Percentiles rank a stretch among this genome's conserved stretches.
Evolutionary conservation across 441 rosid genomes (phyloP).

Genomic region (Erysimum pusillum): DNA sequence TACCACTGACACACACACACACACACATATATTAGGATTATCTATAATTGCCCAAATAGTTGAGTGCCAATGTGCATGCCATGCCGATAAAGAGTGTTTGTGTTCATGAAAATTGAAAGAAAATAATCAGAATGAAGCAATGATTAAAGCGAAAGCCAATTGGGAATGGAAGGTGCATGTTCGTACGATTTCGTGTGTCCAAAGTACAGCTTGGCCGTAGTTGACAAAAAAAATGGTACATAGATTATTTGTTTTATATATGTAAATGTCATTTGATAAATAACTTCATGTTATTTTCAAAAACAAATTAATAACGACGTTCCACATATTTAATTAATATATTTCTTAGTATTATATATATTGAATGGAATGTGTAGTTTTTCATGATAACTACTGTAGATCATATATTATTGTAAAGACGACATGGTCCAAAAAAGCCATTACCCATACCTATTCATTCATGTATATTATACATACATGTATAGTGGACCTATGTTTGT

Average conservation of each 20-base stretch:
- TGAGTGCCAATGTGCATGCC: slow-evolving; percentile 41
- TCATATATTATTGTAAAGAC: slow-evolving; percentile 31
- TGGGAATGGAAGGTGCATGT: slow-evolving; percentile 30
- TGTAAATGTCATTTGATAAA: not conserved
- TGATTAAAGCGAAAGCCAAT: slow-evolving; percentile 37
- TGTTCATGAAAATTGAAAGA: slow-evolving; percentile 15
- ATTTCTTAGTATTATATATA: slow-evolving; percentile 7
- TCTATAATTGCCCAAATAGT: slow-evolving; percentile 22
- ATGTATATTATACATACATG: slow-evolving; percentile 27
- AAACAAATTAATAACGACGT: not conserved
- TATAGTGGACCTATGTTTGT: slow-evolving; percentile 35
- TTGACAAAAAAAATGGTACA: not conserved
- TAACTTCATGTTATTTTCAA: not conserved
- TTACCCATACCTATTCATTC: slow-evolving; percentile 28
- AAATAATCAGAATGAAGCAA: slow-evolving; percentile 26
- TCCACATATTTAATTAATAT: not conserved
- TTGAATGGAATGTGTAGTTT: not conserved
- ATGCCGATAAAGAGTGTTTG: slow-evolving; percentile 34
- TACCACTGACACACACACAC: slow-evolving; percentile 14
- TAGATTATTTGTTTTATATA: slow-evolving; percentile 4
- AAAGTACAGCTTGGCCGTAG: slow-evolving; percentile 37
- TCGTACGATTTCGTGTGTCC: slow-evolving; percentile 43
- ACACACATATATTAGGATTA: not conserved
- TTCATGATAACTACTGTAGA: slow-evolving; percentile 18
- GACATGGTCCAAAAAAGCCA: slow-evolving; percentile 39